Evolutionary conservation across 768 basidiomycete species (phyloP).

Genomic region (Dacryopinax spathularia): DNA sequence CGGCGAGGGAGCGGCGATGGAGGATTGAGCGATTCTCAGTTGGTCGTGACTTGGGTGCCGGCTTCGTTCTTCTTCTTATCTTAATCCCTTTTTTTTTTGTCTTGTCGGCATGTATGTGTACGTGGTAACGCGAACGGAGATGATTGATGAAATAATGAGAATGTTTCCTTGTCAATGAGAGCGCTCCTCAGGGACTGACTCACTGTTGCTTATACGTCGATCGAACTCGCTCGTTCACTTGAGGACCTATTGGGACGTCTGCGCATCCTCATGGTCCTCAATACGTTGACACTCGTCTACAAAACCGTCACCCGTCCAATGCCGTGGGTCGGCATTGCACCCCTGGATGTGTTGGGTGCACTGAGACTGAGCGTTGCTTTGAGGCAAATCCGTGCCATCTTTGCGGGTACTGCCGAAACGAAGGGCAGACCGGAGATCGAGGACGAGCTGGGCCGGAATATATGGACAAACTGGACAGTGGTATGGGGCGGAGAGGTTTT

Average conservation of each 20-base stretch:
- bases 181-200: no score
- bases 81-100: background rate
- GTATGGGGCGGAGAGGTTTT: conserved; percentile 71
- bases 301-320: background rate
- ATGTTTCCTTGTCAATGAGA: background rate
- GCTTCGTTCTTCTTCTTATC: no score
- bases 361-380: conserved; percentile 56
- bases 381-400: conserved; percentile 47
- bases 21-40: no score
- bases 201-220: no score
- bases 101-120: background rate
- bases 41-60: no score
- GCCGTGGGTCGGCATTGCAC: background rate
- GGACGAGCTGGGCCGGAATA: conserved; percentile 43
- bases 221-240: no score
- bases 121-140: background rate
- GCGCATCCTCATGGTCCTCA: background rate
- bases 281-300: background rate
- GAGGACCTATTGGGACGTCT: no score
- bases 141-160: conserved; percentile 1
- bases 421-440: conserved; percentile 27
- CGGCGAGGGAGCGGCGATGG: background rate
- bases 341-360: conserved; percentile 53
- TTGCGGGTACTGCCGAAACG: conserved; percentile 20
- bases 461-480: conserved; percentile 44